Evolutionary conservation across 805 yeast species (phyloP).

Genomic region (Candida boleticola): DNA sequence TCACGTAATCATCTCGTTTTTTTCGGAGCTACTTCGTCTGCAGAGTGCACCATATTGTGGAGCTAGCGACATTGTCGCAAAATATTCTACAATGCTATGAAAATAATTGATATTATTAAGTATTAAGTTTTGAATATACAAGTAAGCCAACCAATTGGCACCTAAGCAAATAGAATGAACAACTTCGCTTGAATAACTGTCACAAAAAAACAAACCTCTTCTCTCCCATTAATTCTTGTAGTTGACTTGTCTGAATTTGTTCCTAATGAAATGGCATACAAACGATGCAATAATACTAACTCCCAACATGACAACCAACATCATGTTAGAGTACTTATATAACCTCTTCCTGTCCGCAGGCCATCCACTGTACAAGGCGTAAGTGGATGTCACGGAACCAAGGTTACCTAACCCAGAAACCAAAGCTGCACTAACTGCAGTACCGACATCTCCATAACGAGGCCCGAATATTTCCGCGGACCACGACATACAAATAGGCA

Average conservation of each 20-base stretch:
- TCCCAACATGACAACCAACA: conserved; percentile 75
- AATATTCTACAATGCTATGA: too few relatives aligned
- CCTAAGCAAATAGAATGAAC: too few relatives aligned
- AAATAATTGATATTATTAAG: too few relatives aligned
- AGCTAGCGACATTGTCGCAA: too few relatives aligned
- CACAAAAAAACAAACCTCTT: too few relatives aligned
- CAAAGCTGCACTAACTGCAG: conserved; percentile 78
- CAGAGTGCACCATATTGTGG: too few relatives aligned
- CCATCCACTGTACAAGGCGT: conserved; percentile 87
- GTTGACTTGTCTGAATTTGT: conserved; percentile 31
- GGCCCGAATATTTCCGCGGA: conserved; percentile 70
- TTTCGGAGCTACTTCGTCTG: too few relatives aligned
- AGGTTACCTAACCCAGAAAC: conserved; percentile 85
- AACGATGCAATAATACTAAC: conserved; percentile 54
- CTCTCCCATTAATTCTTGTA: too few relatives aligned
- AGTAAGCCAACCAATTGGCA: too few relatives aligned
- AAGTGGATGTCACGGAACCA: conserved; percentile 83
- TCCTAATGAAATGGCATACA: conserved; percentile 31
- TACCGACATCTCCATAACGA: conserved; percentile 78
- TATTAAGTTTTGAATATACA: too few relatives aligned
- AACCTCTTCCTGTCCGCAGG: conserved; percentile 66
- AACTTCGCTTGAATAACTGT: too few relatives aligned
- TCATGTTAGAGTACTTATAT: conserved; percentile 76
- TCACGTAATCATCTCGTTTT: too few relatives aligned
- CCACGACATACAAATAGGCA: conserved; percentile 85